phyloP scores from a whole-genome alignment of 495 filamentous ascomycete species.

The Aspergillus avenaceus region DNA sequence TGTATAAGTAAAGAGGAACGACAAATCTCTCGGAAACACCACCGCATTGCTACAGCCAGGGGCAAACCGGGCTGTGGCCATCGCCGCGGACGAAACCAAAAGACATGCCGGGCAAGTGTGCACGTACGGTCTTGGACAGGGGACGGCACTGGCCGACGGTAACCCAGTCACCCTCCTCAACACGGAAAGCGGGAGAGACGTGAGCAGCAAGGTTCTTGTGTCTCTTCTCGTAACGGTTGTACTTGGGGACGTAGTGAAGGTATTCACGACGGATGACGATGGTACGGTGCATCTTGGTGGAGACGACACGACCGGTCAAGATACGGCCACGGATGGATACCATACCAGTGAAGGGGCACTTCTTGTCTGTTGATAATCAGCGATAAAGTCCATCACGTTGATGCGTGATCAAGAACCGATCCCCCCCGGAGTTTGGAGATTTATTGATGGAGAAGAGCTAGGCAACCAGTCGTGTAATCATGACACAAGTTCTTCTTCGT shows the following conservation, averaged over 20 bases:
- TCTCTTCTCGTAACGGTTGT: constrained; percentile 98
- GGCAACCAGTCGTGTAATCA: neutral
- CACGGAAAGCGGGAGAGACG: constrained; percentile 99
- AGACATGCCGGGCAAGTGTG: neutral
- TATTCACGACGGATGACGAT: constrained; percentile 99
- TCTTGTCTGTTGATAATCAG: constrained; percentile 78
- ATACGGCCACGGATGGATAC: constrained; percentile 99
- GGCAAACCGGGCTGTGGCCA: neutral
- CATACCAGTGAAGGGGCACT: constrained; percentile 98
- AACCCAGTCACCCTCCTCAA: constrained; percentile 97
- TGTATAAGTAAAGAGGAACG: too few species aligned
- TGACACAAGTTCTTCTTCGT: neutral
- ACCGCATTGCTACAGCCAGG: too few species aligned
- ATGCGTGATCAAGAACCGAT: neutral
- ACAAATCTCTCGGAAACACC: too few species aligned
- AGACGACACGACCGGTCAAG: constrained; percentile 96
- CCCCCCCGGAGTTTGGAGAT: constrained; percentile 10
- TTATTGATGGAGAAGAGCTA: constrained; percentile 6
- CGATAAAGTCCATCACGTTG: constrained; percentile 3
- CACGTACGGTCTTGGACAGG: constrained; percentile 94
- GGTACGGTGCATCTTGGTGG: constrained; percentile 99
- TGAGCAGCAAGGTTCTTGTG: constrained; percentile 99
- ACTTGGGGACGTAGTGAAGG: constrained; percentile 99
- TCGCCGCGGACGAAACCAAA: constrained; percentile 1
- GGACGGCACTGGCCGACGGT: constrained; percentile 99